Evolutionary conservation across 73 alveolate species (phyloP), one percentile per base, ranked within the genome.

Genomic region (Diophrys appendiculata): DNA sequence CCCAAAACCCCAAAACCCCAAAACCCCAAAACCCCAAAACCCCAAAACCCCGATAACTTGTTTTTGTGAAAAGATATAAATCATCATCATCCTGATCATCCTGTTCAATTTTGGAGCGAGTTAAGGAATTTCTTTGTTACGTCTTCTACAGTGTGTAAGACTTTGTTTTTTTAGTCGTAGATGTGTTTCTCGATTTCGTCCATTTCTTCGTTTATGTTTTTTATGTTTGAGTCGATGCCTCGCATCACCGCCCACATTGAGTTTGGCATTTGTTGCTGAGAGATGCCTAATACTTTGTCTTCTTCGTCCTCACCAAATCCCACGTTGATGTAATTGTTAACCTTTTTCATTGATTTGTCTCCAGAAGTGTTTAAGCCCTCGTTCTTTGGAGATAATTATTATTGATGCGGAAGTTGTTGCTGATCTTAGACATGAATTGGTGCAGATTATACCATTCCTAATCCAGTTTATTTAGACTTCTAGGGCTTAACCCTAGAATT

Each of bases 281-380:
- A 78, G 13, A 67, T 35, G 2, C 92, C 92, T 35, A 78, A 70
- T 29, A 78, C 56, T 23, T 68, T 78, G 33, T 85, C 92, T 25
- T 85, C 92, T 71, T 78, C 53, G 26, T 85, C 92, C 22, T 26
- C 43, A 2, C 56, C 60, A 68, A 3, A 2, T 27, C 29, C 29
- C 27, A 14, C 23, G 67, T 31, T 69, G 3, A 29, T 27, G n/a
- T n/a, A n/a, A 24, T 29, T 33, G 67, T 70, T 11, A 3, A 33
- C 34, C 18, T 70, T 22, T 23, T 30, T 70, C 23, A 33, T 22
- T 1, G 22, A 33, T 32, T 11, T 52, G 24, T 52, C 65, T 22
- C 22, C 8, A 22, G 22, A 25, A 27, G 25, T 11, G 13, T 24
- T n/a, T n/a, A 13, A 11, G 30, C 26, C 33, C 78, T 5, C 25